phyloP scores from a whole-genome alignment of 2,329 filamentous ascomycete species.

The Pestalotiopsis sp. region DNA sequence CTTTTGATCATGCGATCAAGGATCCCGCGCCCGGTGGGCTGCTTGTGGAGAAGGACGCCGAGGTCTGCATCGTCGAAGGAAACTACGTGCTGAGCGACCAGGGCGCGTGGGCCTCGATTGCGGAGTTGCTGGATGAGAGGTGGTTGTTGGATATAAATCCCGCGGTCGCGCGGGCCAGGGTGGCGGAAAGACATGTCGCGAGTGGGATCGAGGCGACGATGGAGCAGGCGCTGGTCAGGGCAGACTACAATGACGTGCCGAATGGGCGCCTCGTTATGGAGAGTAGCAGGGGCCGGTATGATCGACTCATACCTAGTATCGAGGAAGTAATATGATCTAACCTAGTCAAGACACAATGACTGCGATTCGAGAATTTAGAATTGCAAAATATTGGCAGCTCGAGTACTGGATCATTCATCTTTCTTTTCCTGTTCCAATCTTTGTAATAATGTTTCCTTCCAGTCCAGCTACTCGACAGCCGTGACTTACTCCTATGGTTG shows the following conservation, averaged over 20 bases:
- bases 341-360: not conserved
- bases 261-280: constrained; percentile 28
- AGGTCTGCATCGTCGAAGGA: constrained; percentile 26
- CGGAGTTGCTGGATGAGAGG: constrained; percentile 38
- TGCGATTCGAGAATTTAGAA: too few relatives aligned
- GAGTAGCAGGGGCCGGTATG: not conserved
- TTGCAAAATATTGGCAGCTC: too few relatives aligned
- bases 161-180: constrained; percentile 34
- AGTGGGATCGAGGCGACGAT: constrained; percentile 42
- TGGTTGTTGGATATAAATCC: constrained; percentile 43
- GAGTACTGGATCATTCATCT: too few relatives aligned
- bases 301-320: not conserved
- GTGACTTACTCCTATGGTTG: too few relatives aligned
- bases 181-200: constrained; percentile 40
- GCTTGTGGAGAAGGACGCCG: constrained; percentile 14
- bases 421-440: too few relatives aligned
- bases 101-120: constrained; percentile 35
- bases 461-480: too few relatives aligned
- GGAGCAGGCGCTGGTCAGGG: constrained; percentile 35
- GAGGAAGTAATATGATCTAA: not conserved
- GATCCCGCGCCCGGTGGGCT: constrained; percentile 23
- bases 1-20: constrained; percentile 27
- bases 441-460: too few relatives aligned
- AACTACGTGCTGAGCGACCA: constrained; percentile 33
- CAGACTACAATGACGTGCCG: constrained; percentile 40